Percentiles rank a stretch among this genome's conserved stretches.
These are phyloP conservation scores for Cerrena zonata DNA, from an alignment of 1,284 basidiomycete species.

Conservation along the genomic window DNA sequence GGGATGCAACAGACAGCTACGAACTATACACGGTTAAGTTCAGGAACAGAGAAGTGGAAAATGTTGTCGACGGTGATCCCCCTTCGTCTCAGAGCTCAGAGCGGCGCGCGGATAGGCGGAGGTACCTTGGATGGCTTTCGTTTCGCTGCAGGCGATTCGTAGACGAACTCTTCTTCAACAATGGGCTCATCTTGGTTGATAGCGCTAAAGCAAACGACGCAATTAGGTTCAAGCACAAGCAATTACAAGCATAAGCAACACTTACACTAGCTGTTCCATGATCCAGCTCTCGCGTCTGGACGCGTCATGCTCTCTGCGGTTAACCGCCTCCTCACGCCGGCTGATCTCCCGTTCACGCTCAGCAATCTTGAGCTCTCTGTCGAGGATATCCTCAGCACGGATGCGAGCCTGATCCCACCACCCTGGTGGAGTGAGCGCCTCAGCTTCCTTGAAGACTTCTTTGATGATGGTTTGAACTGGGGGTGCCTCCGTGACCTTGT, in stretches of 20 bases:
- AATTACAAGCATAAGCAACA: conserved; percentile 16
- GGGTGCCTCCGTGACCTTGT: conserved; percentile 40
- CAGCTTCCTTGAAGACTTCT: conserved; percentile 70
- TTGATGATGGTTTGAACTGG: conserved; percentile 76
- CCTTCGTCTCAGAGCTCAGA: conserved; percentile 89
- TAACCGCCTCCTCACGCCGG: conserved; percentile 73
- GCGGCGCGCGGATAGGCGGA: conserved; percentile 68
- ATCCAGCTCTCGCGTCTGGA: conserved; percentile 80
- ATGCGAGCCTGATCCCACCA: conserved; percentile 60
- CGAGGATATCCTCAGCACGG: conserved; percentile 72
- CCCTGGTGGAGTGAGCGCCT: conserved; percentile 65
- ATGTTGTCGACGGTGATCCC: conserved; percentile 45
- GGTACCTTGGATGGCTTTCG: conserved; percentile 84
- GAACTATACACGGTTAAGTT: conserved; percentile 49
- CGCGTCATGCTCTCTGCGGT: conserved; percentile 76
- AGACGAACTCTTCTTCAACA: conserved; percentile 74
- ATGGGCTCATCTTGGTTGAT: conserved; percentile 61
- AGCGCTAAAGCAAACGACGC: conserved; percentile 40
- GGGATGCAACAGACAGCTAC: conserved; percentile 50
- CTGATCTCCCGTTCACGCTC: conserved; percentile 79
- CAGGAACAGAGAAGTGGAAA: conserved; percentile 32
- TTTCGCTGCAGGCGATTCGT: conserved; percentile 60
- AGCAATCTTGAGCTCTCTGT: conserved; percentile 74
- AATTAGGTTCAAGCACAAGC: conserved; percentile 13
- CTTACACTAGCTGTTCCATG: conserved; percentile 82